Percentiles rank a stretch among this genome's conserved stretches.
Conservation (phyloP, 2,329 filamentous ascomycete species). For the Hypoxylon sp. region DNA sequence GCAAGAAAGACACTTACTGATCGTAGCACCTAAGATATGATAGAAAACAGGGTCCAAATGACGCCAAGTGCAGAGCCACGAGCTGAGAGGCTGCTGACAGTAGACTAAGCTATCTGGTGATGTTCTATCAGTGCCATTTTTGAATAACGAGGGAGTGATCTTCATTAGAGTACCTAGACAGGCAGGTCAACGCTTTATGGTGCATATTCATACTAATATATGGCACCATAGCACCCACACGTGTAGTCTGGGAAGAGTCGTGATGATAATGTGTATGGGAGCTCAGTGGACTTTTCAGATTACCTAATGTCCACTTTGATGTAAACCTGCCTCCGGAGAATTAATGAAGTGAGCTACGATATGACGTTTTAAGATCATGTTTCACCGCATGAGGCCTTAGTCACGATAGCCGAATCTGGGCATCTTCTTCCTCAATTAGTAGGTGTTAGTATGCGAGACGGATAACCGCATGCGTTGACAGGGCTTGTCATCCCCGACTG, state of each 20-base stretch:
- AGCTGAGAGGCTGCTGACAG: neutral
- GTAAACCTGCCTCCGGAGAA: neutral
- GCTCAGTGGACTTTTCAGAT: no score
- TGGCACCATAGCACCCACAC: neutral
- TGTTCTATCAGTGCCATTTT: neutral
- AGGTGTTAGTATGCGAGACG: neutral
- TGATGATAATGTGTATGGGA: neutral
- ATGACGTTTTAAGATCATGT: neutral
- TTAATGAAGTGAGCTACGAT: neutral
- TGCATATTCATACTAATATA: neutral
- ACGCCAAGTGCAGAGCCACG: neutral
- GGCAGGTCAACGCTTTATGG: neutral
- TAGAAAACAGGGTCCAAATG: slow-evolving; percentile 3
- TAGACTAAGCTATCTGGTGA: neutral
- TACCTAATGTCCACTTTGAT: neutral
- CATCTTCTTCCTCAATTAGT: slow-evolving; percentile 6
- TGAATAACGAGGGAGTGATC: neutral
- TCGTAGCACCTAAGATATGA: neutral
- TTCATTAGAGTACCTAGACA: neutral
- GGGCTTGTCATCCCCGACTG: neutral
- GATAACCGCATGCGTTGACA: neutral
- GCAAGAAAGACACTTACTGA: neutral
- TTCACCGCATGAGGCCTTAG: slow-evolving; percentile 4
- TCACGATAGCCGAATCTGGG: slow-evolving; percentile 5
- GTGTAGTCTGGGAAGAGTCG: neutral